Percentiles rank a stretch among this genome's conserved stretches.
Evolutionary conservation across 768 basidiomycete species (phyloP).

Genomic region (Artomyces pyxidatus): DNA sequence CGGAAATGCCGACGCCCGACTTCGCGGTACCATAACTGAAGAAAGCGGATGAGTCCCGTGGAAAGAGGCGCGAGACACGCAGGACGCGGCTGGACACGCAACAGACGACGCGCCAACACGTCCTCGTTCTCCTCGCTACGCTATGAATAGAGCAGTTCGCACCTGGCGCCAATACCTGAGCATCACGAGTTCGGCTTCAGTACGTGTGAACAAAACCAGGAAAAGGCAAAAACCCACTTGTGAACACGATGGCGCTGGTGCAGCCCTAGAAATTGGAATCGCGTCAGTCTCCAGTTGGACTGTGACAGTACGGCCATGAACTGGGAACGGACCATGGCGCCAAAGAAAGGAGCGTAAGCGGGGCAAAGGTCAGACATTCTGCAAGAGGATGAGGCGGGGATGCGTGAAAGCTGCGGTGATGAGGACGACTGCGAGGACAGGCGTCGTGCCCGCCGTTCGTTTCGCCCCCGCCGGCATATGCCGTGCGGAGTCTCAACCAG

Average conservation of each 20-base stretch:
- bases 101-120: neutral
- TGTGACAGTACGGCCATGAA: neutral
- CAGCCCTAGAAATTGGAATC: constrained; percentile 74
- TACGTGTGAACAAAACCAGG: neutral
- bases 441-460: too few species aligned
- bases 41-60: neutral
- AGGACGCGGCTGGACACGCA: neutral
- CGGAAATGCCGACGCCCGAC: constrained; percentile 95
- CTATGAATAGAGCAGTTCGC: constrained; percentile 12
- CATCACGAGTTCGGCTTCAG: constrained; percentile 1
- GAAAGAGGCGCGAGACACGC: too few species aligned
- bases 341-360: constrained; percentile 97
- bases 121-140: neutral
- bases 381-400: neutral
- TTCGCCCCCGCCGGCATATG: too few species aligned
- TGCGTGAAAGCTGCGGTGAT: neutral
- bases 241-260: constrained; percentile 94
- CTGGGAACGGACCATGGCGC: constrained; percentile 69
- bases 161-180: constrained; percentile 80
- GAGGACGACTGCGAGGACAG: too few species aligned
- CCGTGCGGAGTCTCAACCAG: too few species aligned
- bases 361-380: constrained; percentile 77
- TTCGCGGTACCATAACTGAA: constrained; percentile 96
- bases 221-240: constrained; percentile 51
- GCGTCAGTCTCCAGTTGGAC: neutral